Conservation (phyloP, 2,329 filamentous ascomycete species). For the Phaeosphaeria sp. region DNA sequence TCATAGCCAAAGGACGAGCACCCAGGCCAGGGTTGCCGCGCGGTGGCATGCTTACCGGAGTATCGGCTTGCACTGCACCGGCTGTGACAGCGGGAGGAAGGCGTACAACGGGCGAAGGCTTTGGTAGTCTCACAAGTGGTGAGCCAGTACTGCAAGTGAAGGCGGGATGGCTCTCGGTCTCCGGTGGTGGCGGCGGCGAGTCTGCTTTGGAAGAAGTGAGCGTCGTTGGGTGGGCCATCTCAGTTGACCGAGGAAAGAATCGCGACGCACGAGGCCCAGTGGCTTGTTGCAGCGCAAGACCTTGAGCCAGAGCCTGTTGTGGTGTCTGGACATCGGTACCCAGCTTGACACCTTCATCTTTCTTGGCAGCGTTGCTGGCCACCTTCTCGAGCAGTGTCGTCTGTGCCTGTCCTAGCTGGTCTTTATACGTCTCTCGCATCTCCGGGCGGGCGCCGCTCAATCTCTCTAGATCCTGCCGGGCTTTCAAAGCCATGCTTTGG, state of each 20-base stretch:
- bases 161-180: slow-evolving; percentile 74
- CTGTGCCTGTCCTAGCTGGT: slow-evolving; percentile 38
- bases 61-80: slow-evolving; percentile 45
- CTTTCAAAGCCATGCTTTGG: slow-evolving; percentile 26
- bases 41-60: slow-evolving; percentile 50
- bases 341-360: slow-evolving; percentile 34
- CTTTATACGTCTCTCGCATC: slow-evolving; percentile 41
- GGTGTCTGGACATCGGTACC: slow-evolving; percentile 29
- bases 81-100: slow-evolving; percentile 68
- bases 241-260: slow-evolving; percentile 45
- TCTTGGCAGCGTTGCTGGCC: slow-evolving; percentile 23
- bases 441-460: slow-evolving; percentile 39
- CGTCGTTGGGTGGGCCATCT: slow-evolving; percentile 25
- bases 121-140: slow-evolving; percentile 74
- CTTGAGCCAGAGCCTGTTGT: slow-evolving; percentile 28
- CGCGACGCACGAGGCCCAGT: slow-evolving; percentile 42
- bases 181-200: slow-evolving; percentile 64
- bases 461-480: slow-evolving; percentile 37
- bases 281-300: slow-evolving; percentile 31
- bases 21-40: slow-evolving; percentile 37
- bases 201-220: slow-evolving; percentile 32
- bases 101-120: slow-evolving; percentile 76
- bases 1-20: slow-evolving; percentile 48
- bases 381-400: slow-evolving; percentile 36
- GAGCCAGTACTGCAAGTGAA: slow-evolving; percentile 70